Conservation (phyloP, 495 filamentous ascomycete species). For the Aspergillus wentii region DNA sequence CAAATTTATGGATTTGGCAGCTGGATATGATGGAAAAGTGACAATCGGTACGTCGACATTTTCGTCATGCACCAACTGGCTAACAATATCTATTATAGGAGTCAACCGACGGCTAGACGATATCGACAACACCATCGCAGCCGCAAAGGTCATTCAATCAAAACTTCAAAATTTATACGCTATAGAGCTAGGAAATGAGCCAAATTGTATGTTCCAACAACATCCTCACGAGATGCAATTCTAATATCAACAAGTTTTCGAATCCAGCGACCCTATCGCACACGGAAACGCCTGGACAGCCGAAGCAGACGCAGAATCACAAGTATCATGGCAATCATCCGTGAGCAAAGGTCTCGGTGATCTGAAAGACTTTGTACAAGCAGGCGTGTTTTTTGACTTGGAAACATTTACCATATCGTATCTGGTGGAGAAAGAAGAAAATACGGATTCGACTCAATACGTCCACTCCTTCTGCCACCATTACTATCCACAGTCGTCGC, state of each 20-base stretch:
- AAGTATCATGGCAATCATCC: conserved; percentile 48
- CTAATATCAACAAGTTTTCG: too few species aligned
- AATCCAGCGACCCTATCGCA: conserved; percentile 43
- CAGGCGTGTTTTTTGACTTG: conserved; percentile 53
- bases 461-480: conserved; percentile 53
- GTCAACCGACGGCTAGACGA: conserved; percentile 54
- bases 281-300: conserved; percentile 47
- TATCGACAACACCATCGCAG: conserved; percentile 50
- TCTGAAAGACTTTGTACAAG: conserved; percentile 46
- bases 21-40: conserved; percentile 45
- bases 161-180: conserved; percentile 48
- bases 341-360: conserved; percentile 51
- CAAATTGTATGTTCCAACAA: conserved; percentile 44
- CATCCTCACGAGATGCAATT: not conserved
- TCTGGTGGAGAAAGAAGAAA: conserved; percentile 44
- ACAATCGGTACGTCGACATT: too few species aligned
- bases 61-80: too few species aligned
- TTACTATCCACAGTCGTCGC: conserved; percentile 53
- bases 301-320: conserved; percentile 45
- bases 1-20: conserved; percentile 49
- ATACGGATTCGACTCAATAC: conserved; percentile 33
- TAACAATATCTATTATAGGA: too few species aligned
- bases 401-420: conserved; percentile 47
- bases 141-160: conserved; percentile 41
- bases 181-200: conserved; percentile 59